Percentiles rank a stretch among this genome's conserved stretches.
phyloP scores from a whole-genome alignment of 2,329 filamentous ascomycete genomes.

The Trichophyton benhamiae region DNA sequence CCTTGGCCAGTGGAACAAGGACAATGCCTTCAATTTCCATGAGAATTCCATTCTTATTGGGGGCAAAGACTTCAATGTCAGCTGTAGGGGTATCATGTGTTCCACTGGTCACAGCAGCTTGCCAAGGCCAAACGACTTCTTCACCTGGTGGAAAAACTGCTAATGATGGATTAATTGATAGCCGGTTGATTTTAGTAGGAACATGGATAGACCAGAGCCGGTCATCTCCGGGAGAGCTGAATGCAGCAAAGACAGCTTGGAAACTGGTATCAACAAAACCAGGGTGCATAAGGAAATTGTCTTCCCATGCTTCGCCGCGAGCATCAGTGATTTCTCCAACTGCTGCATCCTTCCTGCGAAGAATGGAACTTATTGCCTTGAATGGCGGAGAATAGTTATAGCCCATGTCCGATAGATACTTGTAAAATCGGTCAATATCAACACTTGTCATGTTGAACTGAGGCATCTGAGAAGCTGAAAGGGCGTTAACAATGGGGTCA shows the following conservation, averaged over 20 bases:
- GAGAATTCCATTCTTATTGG: background rate
- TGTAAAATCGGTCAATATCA: conserved; percentile 15
- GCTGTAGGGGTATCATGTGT: background rate
- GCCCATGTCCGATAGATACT: conserved; percentile 14
- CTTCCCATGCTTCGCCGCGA: background rate
- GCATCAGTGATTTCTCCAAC: background rate
- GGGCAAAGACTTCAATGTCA: background rate
- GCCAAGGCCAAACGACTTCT: background rate
- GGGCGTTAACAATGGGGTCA: background rate
- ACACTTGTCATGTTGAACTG: background rate
- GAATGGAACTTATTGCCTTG: conserved; percentile 8
- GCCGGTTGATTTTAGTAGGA: conserved; percentile 8
- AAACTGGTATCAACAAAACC: conserved; percentile 15
- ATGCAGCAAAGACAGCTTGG: conserved; percentile 14
- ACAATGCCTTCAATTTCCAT: background rate
- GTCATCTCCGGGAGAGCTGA: conserved; percentile 13
- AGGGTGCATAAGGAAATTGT: conserved; percentile 13
- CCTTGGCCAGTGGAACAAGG: background rate
- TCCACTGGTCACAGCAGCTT: background rate
- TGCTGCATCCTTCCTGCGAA: background rate
- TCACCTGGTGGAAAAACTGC: background rate
- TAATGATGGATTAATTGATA: conserved; percentile 3
- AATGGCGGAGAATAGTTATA: conserved; percentile 16
- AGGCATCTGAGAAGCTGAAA: background rate
- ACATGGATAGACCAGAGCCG: conserved; percentile 13